A percentile compares a stretch with the other conserved stretches of the same genome.
Evolutionary conservation across 257 asterid species (phyloP).

Genomic region (Solanum tarijense): DNA sequence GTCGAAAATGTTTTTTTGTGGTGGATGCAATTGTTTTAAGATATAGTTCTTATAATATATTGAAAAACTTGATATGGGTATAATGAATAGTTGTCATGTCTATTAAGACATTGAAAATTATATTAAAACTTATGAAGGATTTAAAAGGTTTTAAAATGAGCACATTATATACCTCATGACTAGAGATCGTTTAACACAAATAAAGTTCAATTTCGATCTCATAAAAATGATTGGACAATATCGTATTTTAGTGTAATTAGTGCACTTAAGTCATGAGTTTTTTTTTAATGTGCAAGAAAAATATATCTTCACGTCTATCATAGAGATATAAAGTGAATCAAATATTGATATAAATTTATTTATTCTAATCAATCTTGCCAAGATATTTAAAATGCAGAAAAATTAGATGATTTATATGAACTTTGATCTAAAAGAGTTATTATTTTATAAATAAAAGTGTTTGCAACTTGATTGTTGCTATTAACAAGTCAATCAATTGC

Average conservation of each 20-base stretch:
- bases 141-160: background rate
- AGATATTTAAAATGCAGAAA: too few relatives aligned
- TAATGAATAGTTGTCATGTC: background rate
- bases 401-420: too few relatives aligned
- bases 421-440: too few relatives aligned
- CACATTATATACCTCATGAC: background rate
- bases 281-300: background rate
- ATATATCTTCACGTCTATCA: background rate
- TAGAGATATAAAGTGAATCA: background rate
- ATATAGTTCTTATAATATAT: too few relatives aligned
- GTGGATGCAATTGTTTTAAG: background rate
- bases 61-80: background rate
- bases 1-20: background rate
- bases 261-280: background rate
- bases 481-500: background rate
- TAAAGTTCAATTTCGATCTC: accelerated
- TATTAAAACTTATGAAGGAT: too few relatives aligned
- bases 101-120: background rate
- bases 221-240: background rate
- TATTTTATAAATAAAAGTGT: too few relatives aligned
- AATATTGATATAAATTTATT: too few relatives aligned
- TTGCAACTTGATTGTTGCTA: background rate
- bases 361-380: too few relatives aligned
- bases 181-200: background rate
- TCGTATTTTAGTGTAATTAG: background rate